Evolutionary conservation across 305 asterid species (phyloP).

Genomic region (Ajuga reptans): DNA sequence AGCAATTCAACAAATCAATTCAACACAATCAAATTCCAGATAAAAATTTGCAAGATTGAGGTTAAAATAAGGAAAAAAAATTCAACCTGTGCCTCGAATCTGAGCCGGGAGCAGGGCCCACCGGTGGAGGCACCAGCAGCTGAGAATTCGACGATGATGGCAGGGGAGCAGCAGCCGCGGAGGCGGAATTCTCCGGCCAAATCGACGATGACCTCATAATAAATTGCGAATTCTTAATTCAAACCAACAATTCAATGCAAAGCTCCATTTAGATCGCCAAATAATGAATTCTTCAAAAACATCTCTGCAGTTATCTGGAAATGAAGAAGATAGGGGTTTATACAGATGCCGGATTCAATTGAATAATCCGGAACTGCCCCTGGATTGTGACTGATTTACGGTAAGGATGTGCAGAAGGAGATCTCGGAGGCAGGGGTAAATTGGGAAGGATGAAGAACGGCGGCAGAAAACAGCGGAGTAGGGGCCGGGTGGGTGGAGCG

Average conservation of each 20-base stretch:
- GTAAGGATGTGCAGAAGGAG: conserved; percentile 6
- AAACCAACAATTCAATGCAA: conserved; percentile 20
- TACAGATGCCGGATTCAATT: conserved; percentile 21
- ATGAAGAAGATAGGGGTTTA: conserved; percentile 17
- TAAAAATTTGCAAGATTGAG: conserved; percentile 27
- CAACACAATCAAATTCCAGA: conserved; percentile 24
- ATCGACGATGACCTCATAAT: conserved; percentile 47
- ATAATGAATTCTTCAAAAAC: neutral
- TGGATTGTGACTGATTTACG: conserved; percentile 19
- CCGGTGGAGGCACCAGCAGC: conserved; percentile 32
- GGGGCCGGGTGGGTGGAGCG: conserved; percentile 1
- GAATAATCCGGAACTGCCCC: conserved; percentile 23
- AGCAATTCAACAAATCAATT: neutral
- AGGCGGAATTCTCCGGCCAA: conserved; percentile 42
- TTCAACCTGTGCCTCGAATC: conserved; percentile 37
- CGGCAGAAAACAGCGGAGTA: conserved; percentile 9
- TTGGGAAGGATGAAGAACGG: conserved; percentile 23
- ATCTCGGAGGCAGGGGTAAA: conserved; percentile 30
- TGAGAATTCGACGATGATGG: conserved; percentile 28
- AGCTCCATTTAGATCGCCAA: conserved; percentile 2
- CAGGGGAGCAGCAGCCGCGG: conserved; percentile 26
- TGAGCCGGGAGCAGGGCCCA: conserved; percentile 23
- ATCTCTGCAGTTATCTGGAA: conserved; percentile 13
- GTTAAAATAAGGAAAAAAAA: conserved; percentile 16
- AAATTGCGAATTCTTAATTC: conserved; percentile 16